Evolutionary conservation across 257 asterid species (phyloP).

Genomic region (Gardenia jasminoides): DNA sequence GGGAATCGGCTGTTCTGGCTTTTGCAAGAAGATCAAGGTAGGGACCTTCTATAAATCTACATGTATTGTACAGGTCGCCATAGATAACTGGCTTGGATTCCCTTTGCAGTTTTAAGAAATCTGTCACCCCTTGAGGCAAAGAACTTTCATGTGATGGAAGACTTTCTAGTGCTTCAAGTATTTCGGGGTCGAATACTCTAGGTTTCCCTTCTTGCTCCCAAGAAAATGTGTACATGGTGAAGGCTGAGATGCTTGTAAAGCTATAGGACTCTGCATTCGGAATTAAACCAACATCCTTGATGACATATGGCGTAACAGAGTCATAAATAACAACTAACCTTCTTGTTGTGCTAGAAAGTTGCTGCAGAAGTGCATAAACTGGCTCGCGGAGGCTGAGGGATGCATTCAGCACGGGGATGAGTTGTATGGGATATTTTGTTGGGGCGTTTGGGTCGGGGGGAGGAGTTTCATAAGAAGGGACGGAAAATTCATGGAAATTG

Average conservation of each 20-base stretch:
- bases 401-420: conserved; percentile 33
- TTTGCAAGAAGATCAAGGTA: conserved; percentile 13
- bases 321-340: conserved; percentile 47
- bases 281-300: conserved; percentile 43
- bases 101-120: not conserved
- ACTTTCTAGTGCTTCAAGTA: conserved; percentile 6
- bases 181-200: not conserved
- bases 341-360: conserved; percentile 20
- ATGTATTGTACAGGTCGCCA: conserved; percentile 16
- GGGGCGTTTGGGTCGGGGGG: conserved; percentile 43
- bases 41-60: conserved; percentile 11
- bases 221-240: conserved; percentile 8
- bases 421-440: conserved; percentile 45
- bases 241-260: conserved; percentile 45
- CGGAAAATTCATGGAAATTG: conserved; percentile 18
- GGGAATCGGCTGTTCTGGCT: not conserved
- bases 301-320: conserved; percentile 37
- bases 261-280: conserved; percentile 42
- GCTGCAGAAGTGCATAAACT: conserved; percentile 16
- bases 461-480: not conserved
- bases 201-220: conserved; percentile 31
- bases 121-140: conserved; percentile 2
- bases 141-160: not conserved
- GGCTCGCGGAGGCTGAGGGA: conserved; percentile 33
- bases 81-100: not conserved